Percentiles rank a stretch among this genome's conserved stretches.
These are phyloP conservation scores for Neostapfia colusana DNA, from an alignment of 176 grass and related monocot species.

Conservation along the genomic window DNA sequence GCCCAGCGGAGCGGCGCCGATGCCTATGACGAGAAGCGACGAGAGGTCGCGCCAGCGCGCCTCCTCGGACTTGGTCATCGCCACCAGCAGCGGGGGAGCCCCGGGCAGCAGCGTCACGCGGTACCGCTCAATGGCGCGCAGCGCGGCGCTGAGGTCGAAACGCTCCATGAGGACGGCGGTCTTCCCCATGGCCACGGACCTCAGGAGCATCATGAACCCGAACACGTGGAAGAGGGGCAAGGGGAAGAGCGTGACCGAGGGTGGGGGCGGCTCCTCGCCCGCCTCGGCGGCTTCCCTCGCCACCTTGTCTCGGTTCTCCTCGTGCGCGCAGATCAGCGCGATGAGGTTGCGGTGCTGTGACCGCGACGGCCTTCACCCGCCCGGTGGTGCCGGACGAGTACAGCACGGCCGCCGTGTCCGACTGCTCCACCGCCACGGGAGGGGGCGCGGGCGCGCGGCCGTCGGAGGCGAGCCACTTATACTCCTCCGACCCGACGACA, in stretches of 20 bases:
- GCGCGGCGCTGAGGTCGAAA: constrained; percentile 60
- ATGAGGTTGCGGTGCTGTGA: constrained; percentile 83
- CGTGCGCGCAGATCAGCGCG: constrained; percentile 33
- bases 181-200: constrained; percentile 59
- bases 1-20: constrained; percentile 72
- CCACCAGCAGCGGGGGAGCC: constrained; percentile 70
- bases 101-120: constrained; percentile 56
- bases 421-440: constrained; percentile 61
- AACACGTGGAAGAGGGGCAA: constrained; percentile 80
- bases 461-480: constrained; percentile 28
- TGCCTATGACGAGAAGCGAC: constrained; percentile 52
- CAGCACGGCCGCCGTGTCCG: constrained; percentile 66
- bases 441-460: constrained; percentile 2
- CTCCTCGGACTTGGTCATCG: constrained; percentile 67
- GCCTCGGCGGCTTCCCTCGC: constrained; percentile 37
- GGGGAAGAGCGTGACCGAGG: constrained; percentile 52
- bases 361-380: constrained; percentile 61
- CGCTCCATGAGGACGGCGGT: constrained; percentile 80
- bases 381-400: constrained; percentile 94
- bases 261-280: constrained; percentile 26
- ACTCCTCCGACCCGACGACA: constrained; percentile 58
- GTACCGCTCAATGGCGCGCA: constrained; percentile 62
- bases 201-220: constrained; percentile 67
- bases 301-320: background rate
- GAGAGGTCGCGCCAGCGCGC: constrained; percentile 60